Evolutionary conservation across 306 rosid genomes (phyloP).

Genomic region (Trifolium subterraneum): DNA sequence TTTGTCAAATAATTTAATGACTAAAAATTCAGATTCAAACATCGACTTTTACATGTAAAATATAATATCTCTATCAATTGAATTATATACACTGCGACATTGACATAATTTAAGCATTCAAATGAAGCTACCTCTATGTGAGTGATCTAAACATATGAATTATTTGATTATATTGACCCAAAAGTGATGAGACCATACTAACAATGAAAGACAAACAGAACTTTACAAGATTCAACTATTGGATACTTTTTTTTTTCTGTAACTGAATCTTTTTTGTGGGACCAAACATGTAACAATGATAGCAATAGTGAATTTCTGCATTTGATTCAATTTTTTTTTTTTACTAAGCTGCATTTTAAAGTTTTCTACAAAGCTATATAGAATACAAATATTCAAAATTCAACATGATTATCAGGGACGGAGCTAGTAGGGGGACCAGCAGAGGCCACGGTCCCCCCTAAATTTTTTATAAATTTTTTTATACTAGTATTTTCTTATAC

Average conservation of each 20-base stretch:
- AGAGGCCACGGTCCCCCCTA: too few species aligned
- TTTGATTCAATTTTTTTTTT: too few species aligned
- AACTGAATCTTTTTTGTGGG: constrained; percentile 30
- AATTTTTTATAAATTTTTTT: too few species aligned
- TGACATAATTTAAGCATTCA: neutral
- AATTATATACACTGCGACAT: neutral
- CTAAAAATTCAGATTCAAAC: too few species aligned
- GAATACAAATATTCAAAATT: constrained; percentile 21
- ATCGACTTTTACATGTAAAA: too few species aligned
- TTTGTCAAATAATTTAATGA: too few species aligned
- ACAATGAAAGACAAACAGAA: constrained; percentile 20
- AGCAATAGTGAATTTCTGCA: neutral
- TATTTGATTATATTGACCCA: constrained; percentile 10
- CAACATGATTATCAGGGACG: constrained; percentile 11
- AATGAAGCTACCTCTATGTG: neutral
- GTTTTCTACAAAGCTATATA: constrained; percentile 10
- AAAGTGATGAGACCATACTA: neutral
- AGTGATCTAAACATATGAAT: neutral
- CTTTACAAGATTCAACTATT: neutral
- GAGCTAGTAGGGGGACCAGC: too few species aligned
- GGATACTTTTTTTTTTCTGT: constrained; percentile 6
- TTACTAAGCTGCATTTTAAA: neutral
- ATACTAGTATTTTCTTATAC: too few species aligned
- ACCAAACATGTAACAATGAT: neutral
- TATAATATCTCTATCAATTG: too few species aligned